phyloP scores from a whole-genome alignment of 2,329 filamentous ascomycete species.

The Phyllosticta paracitricarpa region DNA sequence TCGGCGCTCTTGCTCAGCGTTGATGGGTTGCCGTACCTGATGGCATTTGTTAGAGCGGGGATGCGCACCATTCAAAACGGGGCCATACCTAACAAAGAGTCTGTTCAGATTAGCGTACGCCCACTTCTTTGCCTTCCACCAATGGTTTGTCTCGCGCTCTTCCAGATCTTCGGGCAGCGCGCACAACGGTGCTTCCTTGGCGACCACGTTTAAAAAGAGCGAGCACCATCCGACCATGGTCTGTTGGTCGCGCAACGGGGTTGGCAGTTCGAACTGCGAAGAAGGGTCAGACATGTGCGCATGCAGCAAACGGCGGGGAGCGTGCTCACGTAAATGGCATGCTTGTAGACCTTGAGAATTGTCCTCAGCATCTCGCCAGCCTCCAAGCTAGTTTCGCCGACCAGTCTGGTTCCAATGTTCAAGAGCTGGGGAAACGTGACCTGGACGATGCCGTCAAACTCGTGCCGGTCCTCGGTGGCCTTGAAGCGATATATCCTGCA shows the following conservation, averaged over 20 bases:
- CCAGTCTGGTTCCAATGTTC: conserved; percentile 75
- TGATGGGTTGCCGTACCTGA: conserved; percentile 79
- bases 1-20: conserved; percentile 63
- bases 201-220: conserved; percentile 81
- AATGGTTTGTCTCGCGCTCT: conserved; percentile 87
- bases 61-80: conserved; percentile 11
- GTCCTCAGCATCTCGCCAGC: conserved; percentile 94
- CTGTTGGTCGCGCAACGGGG: conserved; percentile 65
- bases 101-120: conserved; percentile 96
- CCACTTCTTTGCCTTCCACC: conserved; percentile 99
- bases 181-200: conserved; percentile 69
- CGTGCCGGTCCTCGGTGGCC: conserved; percentile 65
- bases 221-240: conserved; percentile 93
- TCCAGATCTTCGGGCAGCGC: conserved; percentile 71
- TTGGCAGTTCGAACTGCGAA: conserved; percentile 71
- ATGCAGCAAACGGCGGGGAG: background rate
- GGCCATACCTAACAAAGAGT: conserved; percentile 69
- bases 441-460: conserved; percentile 92
- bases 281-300: conserved; percentile 15
- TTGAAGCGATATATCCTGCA: conserved; percentile 96
- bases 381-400: conserved; percentile 85
- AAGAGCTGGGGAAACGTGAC: conserved; percentile 82
- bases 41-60: background rate
- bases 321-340: conserved; percentile 78
- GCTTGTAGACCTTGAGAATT: conserved; percentile 94